Evolutionary conservation across 352 stramenopile genomes (phyloP).

Genomic region (Globisporangium splendens): DNA sequence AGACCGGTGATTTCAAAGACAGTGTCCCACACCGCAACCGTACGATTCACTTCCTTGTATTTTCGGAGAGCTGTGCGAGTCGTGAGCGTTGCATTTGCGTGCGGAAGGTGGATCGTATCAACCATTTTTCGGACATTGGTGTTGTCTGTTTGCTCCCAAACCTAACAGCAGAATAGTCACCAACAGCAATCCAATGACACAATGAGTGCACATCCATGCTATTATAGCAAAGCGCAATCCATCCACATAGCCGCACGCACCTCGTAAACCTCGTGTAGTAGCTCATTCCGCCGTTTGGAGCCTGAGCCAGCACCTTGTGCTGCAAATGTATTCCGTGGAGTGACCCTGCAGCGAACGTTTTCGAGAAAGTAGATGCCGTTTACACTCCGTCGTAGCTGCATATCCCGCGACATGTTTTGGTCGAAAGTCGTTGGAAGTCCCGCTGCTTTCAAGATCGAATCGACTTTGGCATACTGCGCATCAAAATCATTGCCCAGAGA

Average conservation of each 20-base stretch:
- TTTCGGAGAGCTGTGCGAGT: conserved; percentile 2
- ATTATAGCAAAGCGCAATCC: too few species aligned
- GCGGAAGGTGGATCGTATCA: conserved; percentile 3
- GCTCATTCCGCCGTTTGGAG: too few species aligned
- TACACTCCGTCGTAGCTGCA: neutral
- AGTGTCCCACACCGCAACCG: conserved; percentile 8
- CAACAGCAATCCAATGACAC: too few species aligned
- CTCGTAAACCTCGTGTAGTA: neutral
- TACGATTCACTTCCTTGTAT: conserved; percentile 2
- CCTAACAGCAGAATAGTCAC: neutral
- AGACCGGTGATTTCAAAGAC: conserved; percentile 5
- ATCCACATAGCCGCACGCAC: neutral
- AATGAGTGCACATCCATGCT: too few species aligned
- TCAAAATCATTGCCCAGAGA: conserved; percentile 23
- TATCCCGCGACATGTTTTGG: conserved; percentile 9
- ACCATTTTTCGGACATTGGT: conserved; percentile 9
- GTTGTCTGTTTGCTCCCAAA: conserved; percentile 5
- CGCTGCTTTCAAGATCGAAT: conserved; percentile 19
- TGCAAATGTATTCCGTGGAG: neutral
- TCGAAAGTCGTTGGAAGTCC: conserved; percentile 22
- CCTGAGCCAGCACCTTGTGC: too few species aligned
- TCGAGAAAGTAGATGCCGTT: conserved; percentile 18
- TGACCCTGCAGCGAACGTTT: neutral
- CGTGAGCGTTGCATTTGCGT: conserved; percentile 7
- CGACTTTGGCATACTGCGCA: conserved; percentile 23